Conservation (phyloP, 2,329 filamentous ascomycete species). For the Neofusicoccum sp. region DNA sequence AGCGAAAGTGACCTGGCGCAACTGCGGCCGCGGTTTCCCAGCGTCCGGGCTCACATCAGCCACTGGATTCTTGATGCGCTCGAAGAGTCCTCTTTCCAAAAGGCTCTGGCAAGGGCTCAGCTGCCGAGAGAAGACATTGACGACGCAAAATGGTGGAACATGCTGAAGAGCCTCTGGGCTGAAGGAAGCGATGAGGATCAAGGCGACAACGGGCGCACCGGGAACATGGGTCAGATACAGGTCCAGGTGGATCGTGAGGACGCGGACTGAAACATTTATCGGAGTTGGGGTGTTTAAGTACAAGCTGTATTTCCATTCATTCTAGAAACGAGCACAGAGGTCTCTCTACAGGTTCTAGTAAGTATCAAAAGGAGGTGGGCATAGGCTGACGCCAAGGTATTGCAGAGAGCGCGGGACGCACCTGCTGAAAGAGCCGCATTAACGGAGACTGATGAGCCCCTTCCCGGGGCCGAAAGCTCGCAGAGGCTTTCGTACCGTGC, state of each 20-base stretch:
- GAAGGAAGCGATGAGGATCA: too few relatives aligned
- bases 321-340: too few relatives aligned
- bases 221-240: not conserved
- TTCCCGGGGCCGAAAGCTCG: too few relatives aligned
- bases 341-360: too few relatives aligned
- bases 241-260: not conserved
- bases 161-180: not conserved
- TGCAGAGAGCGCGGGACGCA: too few relatives aligned
- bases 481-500: too few relatives aligned
- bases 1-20: not conserved
- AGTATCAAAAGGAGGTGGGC: too few relatives aligned
- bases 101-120: constrained; percentile 1
- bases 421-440: too few relatives aligned
- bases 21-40: not conserved
- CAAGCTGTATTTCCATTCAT: too few relatives aligned
- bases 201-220: not conserved
- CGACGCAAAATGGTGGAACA: not conserved
- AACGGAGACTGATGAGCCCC: too few relatives aligned
- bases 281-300: not conserved
- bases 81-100: not conserved
- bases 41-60: not conserved
- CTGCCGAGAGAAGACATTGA: not conserved
- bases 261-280: not conserved
- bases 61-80: not conserved
- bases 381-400: too few relatives aligned